Conservation (phyloP, 768 basidiomycete genomes). For the Lanmaoa pseudosensibilis region DNA sequence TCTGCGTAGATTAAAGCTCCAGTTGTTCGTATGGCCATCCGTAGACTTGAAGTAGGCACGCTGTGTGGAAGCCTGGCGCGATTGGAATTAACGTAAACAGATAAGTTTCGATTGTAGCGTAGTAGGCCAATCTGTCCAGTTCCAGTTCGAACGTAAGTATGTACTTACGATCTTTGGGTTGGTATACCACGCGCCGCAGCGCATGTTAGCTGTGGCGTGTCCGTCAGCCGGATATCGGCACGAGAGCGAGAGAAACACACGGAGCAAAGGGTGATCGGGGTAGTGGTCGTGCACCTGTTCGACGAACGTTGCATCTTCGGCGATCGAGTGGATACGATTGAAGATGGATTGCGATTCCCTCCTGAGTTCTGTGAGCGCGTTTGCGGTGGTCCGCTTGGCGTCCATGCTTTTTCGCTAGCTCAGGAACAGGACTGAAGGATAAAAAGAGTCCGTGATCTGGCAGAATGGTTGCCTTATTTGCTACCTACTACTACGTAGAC, state of each 20-base stretch:
- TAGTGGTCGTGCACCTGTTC: slow-evolving; percentile 48
- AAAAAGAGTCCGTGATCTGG: neutral
- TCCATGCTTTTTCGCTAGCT: neutral
- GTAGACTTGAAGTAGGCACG: slow-evolving; percentile 89
- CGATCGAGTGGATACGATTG: slow-evolving; percentile 86
- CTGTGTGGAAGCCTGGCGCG: slow-evolving; percentile 13
- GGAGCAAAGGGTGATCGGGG: slow-evolving; percentile 53
- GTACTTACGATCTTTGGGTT: slow-evolving; percentile 59
- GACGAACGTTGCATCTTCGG: slow-evolving; percentile 75
- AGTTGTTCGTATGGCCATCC: slow-evolving; percentile 82
- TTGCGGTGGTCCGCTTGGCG: slow-evolving; percentile 3
- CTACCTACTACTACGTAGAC: neutral
- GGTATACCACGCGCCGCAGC: slow-evolving; percentile 94
- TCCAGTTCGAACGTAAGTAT: no score
- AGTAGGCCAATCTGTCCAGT: no score
- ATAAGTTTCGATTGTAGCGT: no score
- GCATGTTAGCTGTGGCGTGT: slow-evolving; percentile 70
- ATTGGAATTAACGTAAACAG: neutral
- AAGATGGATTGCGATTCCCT: slow-evolving; percentile 75
- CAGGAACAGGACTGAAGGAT: neutral
- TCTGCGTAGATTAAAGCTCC: slow-evolving; percentile 81
- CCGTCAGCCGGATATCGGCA: neutral
- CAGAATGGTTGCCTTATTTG: neutral
- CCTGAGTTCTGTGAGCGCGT: slow-evolving; percentile 52
- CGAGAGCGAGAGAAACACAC: slow-evolving; percentile 35